Base-by-base conservation (phyloP, 495 filamentous ascomycete genomes). In the Tirmania nivea region DNA sequence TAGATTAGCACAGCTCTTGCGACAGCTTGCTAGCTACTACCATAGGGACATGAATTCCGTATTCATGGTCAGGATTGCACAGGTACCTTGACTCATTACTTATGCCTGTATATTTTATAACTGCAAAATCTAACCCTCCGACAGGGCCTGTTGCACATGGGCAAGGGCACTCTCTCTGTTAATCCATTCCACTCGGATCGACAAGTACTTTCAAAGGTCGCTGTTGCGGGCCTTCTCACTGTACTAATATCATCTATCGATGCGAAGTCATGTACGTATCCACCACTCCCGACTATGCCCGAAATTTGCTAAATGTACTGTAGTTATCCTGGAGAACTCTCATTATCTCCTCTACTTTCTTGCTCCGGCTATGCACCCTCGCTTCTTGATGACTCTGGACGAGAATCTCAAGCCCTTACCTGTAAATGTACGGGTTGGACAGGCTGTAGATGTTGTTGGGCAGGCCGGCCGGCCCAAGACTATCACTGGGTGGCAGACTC, bases 401-500 rank as follows among this genome's bases (percentile, higher is more conserved):
- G 90, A 99, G 71, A 74, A 94, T 55, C 73, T 96, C 35, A 83
- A 94, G 68, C 92, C 90, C 11, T 69, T 99, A 47, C 87, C 82
- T 20, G 92, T 96, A 60, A 96, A 94, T 61, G 90, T 99, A 12
- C 80, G 90, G 20, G 88, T 99, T 31, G 90, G 90, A 64, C 90
- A 99, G 68, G 90, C 90, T 49, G 90, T 99, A 35, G 90, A 99
- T 68, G 87, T 96, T 50, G 90, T 99, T 39, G 90, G 90, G 48
- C 90, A 96, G 68, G 90, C 92, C 1, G 90, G 90, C 55, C 75
- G 88, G 57, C 90, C 90, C 50, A 99, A 95, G 79, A 95, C 92
- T 3, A 99, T 99, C 59, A 99, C 90, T 14, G 90, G 90, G 39
- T 99, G 90, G 90, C 90, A 99, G 70, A 99, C 90, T 56, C 90